Percentiles rank a stretch among this genome's conserved stretches.
Conservation (phyloP, 148 eudicot genomes). For the Diospyros kaki region DNA sequence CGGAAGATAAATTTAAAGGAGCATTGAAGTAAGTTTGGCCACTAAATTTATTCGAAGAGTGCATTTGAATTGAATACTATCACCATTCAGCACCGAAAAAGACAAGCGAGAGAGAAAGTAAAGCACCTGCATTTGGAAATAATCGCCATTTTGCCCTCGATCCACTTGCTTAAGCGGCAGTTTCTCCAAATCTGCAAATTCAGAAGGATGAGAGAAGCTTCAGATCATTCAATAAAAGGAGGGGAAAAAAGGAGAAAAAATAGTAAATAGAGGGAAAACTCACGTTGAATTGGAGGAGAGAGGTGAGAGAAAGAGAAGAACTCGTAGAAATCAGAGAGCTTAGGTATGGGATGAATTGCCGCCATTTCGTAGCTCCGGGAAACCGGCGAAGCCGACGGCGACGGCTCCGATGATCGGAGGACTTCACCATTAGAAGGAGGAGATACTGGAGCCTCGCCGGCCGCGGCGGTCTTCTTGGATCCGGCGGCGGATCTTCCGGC, state of each 20-base stretch:
- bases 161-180: slow-evolving; percentile 44
- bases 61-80: too few relatives aligned
- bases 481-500: slow-evolving; percentile 34
- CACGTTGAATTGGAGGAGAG: slow-evolving; percentile 74
- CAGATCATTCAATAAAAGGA: slow-evolving; percentile 17
- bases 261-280: slow-evolving; percentile 44
- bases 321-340: slow-evolving; percentile 83
- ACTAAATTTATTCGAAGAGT: too few relatives aligned
- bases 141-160: slow-evolving; percentile 69
- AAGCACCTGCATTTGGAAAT: slow-evolving; percentile 80
- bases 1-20: too few relatives aligned
- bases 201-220: background rate
- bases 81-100: background rate
- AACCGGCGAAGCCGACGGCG: slow-evolving; percentile 26
- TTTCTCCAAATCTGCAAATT: slow-evolving; percentile 57
- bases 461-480: slow-evolving; percentile 30
- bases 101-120: background rate
- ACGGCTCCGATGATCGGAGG: slow-evolving; percentile 21
- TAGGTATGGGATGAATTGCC: slow-evolving; percentile 85
- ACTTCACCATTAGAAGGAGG: slow-evolving; percentile 24
- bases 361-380: slow-evolving; percentile 80
- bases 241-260: slow-evolving; percentile 76
- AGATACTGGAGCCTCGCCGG: slow-evolving; percentile 15
- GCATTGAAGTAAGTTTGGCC: too few relatives aligned
- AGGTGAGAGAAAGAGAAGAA: slow-evolving; percentile 84